phyloP scores from a whole-genome alignment of 768 basidiomycete genomes.

The Agaricus subrufescens region DNA sequence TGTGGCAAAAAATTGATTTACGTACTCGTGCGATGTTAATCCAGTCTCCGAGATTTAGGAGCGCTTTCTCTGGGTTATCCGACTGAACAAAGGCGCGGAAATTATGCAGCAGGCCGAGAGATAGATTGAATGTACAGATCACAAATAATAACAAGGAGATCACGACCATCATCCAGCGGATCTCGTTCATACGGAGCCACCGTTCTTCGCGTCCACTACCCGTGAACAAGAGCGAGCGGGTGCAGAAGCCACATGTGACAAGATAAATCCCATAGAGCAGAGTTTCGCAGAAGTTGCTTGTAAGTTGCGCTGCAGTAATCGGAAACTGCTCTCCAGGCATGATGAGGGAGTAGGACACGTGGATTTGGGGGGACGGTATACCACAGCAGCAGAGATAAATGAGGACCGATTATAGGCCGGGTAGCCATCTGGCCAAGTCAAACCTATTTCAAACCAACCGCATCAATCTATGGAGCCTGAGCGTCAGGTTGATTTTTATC shows the following conservation, averaged over 20 bases:
- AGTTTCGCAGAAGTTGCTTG: constrained; percentile 9
- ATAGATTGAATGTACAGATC: neutral
- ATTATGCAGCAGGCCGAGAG: constrained; percentile 1
- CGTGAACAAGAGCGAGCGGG: neutral
- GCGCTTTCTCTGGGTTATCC: neutral
- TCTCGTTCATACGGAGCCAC: constrained; percentile 1
- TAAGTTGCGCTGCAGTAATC: constrained; percentile 6
- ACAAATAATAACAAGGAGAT: neutral
- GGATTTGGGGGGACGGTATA: too few relatives aligned
- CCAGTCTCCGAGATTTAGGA: neutral
- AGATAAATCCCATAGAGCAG: constrained; percentile 6
- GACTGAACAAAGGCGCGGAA: neutral
- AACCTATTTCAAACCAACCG: too few relatives aligned
- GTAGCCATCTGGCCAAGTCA: too few relatives aligned
- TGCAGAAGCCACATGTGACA: neutral
- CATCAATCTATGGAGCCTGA: too few relatives aligned
- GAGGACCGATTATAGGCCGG: too few relatives aligned
- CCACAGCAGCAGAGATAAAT: too few relatives aligned
- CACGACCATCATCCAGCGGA: constrained; percentile 1
- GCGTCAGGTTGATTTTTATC: too few relatives aligned
- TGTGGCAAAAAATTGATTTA: neutral
- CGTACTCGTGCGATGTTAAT: constrained; percentile 1
- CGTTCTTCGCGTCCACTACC: neutral
- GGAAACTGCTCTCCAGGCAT: neutral
- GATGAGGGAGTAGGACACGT: too few relatives aligned